Percentiles rank a stretch among this genome's conserved stretches.
Evolutionary conservation across 2,329 filamentous ascomycete genomes (phyloP).

Genomic region (Beauveria asiatica): DNA sequence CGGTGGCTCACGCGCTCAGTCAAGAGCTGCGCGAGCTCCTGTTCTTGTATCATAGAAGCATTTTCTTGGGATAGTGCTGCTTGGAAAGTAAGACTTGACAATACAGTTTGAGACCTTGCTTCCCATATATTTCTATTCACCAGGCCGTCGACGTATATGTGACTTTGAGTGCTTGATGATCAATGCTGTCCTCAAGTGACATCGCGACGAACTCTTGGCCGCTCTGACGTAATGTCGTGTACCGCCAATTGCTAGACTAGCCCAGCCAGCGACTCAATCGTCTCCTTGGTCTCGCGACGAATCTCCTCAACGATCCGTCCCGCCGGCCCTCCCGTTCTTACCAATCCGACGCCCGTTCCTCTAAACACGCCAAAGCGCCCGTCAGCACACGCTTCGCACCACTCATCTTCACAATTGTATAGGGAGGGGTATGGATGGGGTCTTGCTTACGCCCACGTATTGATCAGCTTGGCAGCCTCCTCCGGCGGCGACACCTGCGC

Average conservation of each 20-base stretch:
- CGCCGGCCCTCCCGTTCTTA: constrained; percentile 32
- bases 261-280: constrained; percentile 23
- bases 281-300: constrained; percentile 27
- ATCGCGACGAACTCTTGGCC: too few species aligned
- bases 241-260: neutral
- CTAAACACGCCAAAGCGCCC: constrained; percentile 14
- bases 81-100: neutral
- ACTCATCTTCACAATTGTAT: neutral
- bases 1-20: neutral
- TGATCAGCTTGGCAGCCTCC: constrained; percentile 23
- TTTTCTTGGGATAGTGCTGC: constrained; percentile 3
- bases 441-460: constrained; percentile 30
- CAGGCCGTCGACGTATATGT: neutral
- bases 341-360: constrained; percentile 36
- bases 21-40: neutral
- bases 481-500: constrained; percentile 28
- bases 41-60: constrained; percentile 6
- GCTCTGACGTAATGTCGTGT: neutral
- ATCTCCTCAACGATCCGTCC: constrained; percentile 36
- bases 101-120: neutral
- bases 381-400: neutral
- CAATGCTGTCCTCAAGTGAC: neutral
- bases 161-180: neutral
- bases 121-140: neutral
- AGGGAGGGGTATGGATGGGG: neutral